Conservation (phyloP, 176 grass and related monocot genomes). For the Triticum monococcum region DNA sequence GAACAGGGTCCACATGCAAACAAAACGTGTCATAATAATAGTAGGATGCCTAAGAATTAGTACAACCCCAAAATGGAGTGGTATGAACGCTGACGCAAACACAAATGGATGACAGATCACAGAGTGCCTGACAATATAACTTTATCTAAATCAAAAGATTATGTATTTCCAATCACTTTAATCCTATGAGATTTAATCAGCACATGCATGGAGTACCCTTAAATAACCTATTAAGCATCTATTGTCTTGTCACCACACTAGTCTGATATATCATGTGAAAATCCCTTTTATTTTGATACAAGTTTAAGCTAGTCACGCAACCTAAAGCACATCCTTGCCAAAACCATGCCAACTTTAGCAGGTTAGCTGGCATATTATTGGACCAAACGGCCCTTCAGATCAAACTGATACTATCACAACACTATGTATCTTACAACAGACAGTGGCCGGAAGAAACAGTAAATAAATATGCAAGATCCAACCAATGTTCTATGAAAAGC, state of each 20-base stretch:
- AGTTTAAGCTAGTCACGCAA: not conserved
- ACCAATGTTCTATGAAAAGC: not conserved
- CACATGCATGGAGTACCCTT: too few relatives aligned
- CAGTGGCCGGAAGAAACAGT: not conserved
- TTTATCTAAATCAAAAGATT: not conserved
- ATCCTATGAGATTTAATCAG: not conserved
- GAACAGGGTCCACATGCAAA: too few relatives aligned
- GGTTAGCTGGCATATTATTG: not conserved
- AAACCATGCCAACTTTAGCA: not conserved
- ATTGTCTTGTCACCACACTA: not conserved
- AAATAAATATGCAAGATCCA: not conserved
- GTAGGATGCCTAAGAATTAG: not conserved
- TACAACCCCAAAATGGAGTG: not conserved
- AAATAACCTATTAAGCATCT: not conserved
- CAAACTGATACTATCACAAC: not conserved
- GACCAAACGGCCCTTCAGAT: not conserved
- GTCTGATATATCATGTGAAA: not conserved
- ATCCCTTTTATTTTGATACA: not conserved
- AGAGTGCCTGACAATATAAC: not conserved
- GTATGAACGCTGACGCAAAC: not conserved
- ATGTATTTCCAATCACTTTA: not conserved
- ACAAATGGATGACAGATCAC: slow-evolving; percentile 4
- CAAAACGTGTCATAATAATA: too few relatives aligned
- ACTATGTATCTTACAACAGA: not conserved
- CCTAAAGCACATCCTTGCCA: not conserved